Conservation (phyloP, 176 grass and related monocot species). For the Oryza brachyantha region DNA sequence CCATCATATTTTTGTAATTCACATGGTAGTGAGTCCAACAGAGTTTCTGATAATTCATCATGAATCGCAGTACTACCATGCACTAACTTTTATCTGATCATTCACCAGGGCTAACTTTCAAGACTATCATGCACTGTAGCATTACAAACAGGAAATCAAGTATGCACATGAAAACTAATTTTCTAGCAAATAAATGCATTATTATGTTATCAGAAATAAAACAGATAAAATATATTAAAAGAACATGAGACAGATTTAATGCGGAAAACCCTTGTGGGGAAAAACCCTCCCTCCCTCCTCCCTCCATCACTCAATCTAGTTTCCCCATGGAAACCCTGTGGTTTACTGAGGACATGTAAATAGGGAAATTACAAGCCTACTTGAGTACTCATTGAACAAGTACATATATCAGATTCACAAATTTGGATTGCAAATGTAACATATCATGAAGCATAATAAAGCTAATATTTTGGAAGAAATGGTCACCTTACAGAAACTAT, state of each 20-base stretch:
- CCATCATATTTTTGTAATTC: constrained; percentile 28
- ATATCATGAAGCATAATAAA: constrained; percentile 16
- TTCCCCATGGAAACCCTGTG: not conserved
- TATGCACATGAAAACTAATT: constrained; percentile 10
- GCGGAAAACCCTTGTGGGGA: not conserved
- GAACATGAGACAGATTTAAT: not conserved
- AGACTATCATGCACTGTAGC: not conserved
- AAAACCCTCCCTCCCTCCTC: not conserved
- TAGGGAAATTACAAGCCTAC: not conserved
- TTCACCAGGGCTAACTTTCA: constrained; percentile 11
- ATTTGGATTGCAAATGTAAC: not conserved
- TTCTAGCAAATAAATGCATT: constrained; percentile 14
- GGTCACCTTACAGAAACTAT: not conserved
- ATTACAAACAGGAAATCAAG: not conserved
- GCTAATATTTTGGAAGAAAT: constrained; percentile 8
- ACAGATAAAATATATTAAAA: not conserved
- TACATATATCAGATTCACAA: not conserved
- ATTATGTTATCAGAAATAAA: not conserved
- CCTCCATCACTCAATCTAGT: too few species aligned
- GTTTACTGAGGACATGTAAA: not conserved
- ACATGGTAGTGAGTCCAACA: not conserved
- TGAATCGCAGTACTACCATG: constrained; percentile 6
- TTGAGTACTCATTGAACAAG: not conserved
- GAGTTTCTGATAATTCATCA: constrained; percentile 15
- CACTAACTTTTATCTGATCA: constrained; percentile 7